These are phyloP conservation scores for Suhomyces coccinellae DNA, from an alignment of 1,139 yeast species.

Conservation along the genomic window DNA sequence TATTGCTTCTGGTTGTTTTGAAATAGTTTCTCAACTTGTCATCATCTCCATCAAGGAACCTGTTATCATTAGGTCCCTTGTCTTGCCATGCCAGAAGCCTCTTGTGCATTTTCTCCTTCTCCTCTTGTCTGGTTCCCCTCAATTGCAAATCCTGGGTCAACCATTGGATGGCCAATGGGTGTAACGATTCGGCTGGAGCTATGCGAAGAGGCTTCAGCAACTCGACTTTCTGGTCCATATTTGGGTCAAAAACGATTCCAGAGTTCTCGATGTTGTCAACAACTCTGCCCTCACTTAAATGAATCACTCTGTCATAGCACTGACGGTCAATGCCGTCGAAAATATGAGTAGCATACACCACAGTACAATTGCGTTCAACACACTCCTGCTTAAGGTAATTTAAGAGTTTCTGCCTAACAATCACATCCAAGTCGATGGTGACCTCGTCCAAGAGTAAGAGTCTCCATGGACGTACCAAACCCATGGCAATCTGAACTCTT, in stretches of 20 bases:
- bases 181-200: constrained; percentile 51
- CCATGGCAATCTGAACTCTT: constrained; percentile 92
- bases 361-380: constrained; percentile 60
- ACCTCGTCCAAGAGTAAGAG: constrained; percentile 86
- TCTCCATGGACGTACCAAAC: constrained; percentile 87
- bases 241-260: constrained; percentile 30
- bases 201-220: constrained; percentile 22
- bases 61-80: constrained; percentile 36
- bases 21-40: constrained; percentile 51
- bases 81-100: constrained; percentile 26
- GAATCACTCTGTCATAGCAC: constrained; percentile 89
- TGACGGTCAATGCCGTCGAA: constrained; percentile 82
- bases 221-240: constrained; percentile 24
- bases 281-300: constrained; percentile 66
- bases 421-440: constrained; percentile 91
- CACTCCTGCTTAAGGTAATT: constrained; percentile 74
- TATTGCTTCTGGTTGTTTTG: constrained; percentile 40
- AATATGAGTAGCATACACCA: constrained; percentile 92
- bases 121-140: constrained; percentile 57
- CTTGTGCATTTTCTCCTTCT: constrained; percentile 43
- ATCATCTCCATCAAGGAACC: constrained; percentile 48
- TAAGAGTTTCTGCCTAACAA: constrained; percentile 76
- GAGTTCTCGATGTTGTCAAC: constrained; percentile 27
- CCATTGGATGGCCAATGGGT: constrained; percentile 74
- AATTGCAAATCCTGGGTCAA: constrained; percentile 50